Evolutionary conservation across 208 protist genomes (phyloP).

Genomic region (Tetramitus jugosus): DNA sequence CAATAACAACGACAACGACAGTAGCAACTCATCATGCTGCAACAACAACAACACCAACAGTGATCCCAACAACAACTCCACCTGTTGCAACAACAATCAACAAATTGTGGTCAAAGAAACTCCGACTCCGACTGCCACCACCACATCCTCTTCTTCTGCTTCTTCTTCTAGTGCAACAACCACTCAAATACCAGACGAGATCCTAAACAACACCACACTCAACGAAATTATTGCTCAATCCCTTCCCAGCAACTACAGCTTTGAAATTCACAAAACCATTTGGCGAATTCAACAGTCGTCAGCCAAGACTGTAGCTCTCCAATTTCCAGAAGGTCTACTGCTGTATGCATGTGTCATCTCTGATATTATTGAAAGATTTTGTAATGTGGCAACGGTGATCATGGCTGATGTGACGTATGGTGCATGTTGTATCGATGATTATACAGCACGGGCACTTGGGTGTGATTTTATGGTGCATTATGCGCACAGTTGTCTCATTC

Average conservation of each 20-base stretch:
- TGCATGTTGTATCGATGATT: conserved; percentile 98
- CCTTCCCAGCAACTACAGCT: conserved; percentile 88
- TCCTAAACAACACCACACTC: conserved; percentile 31
- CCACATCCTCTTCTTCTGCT: too few relatives aligned
- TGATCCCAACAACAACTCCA: too few relatives aligned
- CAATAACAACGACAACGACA: too few relatives aligned
- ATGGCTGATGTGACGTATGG: conserved; percentile 98
- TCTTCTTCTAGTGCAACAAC: too few relatives aligned
- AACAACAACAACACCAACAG: too few relatives aligned
- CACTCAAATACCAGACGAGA: conserved; percentile 38
- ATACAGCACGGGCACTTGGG: conserved; percentile 80
- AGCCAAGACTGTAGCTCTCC: conserved; percentile 83
- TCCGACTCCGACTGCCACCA: too few relatives aligned
- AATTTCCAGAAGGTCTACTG: conserved; percentile 96
- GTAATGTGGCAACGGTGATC: conserved; percentile 80
- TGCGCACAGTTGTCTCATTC: conserved; percentile 92
- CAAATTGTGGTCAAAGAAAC: too few relatives aligned
- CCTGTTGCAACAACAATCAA: too few relatives aligned
- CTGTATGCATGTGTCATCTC: conserved; percentile 90
- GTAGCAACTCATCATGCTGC: too few relatives aligned
- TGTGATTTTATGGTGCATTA: conserved; percentile 98
- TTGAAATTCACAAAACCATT: conserved; percentile 97
- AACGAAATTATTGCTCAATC: conserved; percentile 21
- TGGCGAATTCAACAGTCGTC: conserved; percentile 74
- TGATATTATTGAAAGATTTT: conserved; percentile 78